These are phyloP conservation scores for Cryphonectria naterciae DNA, from an alignment of 2,329 filamentous ascomycete species.

Conservation along the genomic window DNA sequence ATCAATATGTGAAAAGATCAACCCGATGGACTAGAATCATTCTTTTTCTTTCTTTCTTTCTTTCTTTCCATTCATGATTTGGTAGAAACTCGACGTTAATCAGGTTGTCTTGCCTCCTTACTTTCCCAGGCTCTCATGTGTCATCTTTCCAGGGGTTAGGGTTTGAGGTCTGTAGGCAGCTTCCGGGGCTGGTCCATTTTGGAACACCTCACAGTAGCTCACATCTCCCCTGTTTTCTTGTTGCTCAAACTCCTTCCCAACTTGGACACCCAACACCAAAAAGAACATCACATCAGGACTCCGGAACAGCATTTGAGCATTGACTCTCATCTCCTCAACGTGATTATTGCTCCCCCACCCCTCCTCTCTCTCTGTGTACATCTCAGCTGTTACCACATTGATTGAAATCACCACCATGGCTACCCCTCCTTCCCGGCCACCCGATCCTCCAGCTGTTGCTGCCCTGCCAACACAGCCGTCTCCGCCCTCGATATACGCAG, in stretches of 20 bases:
- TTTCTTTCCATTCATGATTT: too few relatives aligned
- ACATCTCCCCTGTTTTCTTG: not conserved
- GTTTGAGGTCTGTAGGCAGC: not conserved
- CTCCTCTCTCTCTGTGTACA: not conserved
- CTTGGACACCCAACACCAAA: not conserved
- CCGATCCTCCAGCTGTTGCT: not conserved
- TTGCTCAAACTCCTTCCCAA: not conserved
- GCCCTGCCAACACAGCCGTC: not conserved
- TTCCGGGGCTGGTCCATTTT: not conserved
- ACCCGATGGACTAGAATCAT: too few relatives aligned
- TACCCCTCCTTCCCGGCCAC: not conserved
- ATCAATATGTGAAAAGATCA: too few relatives aligned
- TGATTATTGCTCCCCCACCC: not conserved
- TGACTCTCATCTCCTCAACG: too few relatives aligned
- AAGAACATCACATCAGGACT: not conserved
- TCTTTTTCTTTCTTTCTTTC: too few relatives aligned
- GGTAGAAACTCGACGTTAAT: too few relatives aligned
- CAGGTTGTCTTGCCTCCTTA: too few relatives aligned
- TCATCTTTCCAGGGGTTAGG: not conserved
- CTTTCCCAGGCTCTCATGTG: too few relatives aligned
- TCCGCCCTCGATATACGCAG: constrained; percentile 57
- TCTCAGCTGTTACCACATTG: not conserved
- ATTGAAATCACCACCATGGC: not conserved
- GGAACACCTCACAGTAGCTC: not conserved
- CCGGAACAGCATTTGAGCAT: not conserved